Evolutionary conservation across 1,139 yeast genomes (phyloP).

Genomic region (Geotrichum bryndzae): DNA sequence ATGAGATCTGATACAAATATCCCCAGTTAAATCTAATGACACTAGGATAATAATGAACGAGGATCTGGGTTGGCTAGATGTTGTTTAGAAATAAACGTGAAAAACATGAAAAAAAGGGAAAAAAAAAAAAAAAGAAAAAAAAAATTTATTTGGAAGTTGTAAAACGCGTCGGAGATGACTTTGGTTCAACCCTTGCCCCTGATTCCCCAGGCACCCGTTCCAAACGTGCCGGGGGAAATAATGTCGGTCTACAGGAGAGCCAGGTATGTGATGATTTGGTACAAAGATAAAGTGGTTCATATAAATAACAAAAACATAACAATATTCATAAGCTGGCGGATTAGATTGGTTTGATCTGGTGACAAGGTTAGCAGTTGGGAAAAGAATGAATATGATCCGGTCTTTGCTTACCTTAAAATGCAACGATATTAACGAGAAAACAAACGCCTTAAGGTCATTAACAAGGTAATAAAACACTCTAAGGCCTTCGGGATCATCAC

Average conservation of each 20-base stretch:
- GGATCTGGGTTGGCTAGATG: neutral
- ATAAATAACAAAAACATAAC: neutral
- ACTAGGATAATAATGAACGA: neutral
- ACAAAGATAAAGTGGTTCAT: neutral
- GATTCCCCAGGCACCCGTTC: neutral
- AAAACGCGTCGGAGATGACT: slow-evolving; percentile 4
- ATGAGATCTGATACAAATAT: neutral
- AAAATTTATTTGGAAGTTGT: neutral
- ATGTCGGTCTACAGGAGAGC: neutral
- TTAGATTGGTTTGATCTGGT: slow-evolving; percentile 21
- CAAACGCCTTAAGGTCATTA: slow-evolving; percentile 42
- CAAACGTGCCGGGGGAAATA: too few relatives aligned
- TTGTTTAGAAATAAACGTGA: neutral
- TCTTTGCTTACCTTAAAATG: slow-evolving; percentile 38
- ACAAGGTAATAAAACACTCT: slow-evolving; percentile 42
- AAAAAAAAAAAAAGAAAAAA: neutral
- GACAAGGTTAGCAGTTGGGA: neutral
- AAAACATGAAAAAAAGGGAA: neutral
- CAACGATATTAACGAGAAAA: slow-evolving; percentile 41
- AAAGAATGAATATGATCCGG: neutral
- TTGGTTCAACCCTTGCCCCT: neutral
- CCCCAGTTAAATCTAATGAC: neutral
- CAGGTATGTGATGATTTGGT: too few relatives aligned
- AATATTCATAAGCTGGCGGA: neutral
- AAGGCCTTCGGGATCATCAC: slow-evolving; percentile 42